Evolutionary conservation across 1,139 yeast species (phyloP).

Genomic region (Meyerozyma smithsonii): DNA sequence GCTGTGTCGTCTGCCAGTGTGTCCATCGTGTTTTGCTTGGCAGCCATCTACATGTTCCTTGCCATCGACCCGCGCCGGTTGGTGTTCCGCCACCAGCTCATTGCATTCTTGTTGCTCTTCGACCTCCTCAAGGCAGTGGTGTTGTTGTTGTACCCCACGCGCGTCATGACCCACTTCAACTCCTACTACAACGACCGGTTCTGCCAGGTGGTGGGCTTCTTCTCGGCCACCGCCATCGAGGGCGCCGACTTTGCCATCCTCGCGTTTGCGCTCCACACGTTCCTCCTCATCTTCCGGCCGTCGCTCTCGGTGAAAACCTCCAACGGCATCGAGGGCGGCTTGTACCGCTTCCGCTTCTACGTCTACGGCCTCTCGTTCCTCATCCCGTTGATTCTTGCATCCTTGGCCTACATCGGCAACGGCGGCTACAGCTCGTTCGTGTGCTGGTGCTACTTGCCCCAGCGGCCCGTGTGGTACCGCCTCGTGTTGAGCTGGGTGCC

Average conservation of each 20-base stretch:
- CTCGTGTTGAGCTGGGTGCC: slow-evolving; percentile 80
- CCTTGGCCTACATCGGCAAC: slow-evolving; percentile 57
- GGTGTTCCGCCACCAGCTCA: slow-evolving; percentile 69
- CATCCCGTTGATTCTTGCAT: slow-evolving; percentile 65
- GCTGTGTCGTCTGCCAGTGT: slow-evolving; percentile 56
- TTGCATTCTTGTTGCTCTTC: slow-evolving; percentile 59
- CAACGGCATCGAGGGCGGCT: slow-evolving; percentile 65
- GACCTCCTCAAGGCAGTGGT: slow-evolving; percentile 74
- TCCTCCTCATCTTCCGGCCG: slow-evolving; percentile 66
- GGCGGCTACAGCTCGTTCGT: slow-evolving; percentile 58
- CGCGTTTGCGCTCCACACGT: slow-evolving; percentile 80
- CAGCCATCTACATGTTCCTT: slow-evolving; percentile 49
- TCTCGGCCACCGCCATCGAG: slow-evolving; percentile 77
- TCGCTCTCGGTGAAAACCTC: slow-evolving; percentile 40
- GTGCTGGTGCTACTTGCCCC: slow-evolving; percentile 81
- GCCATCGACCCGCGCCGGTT: slow-evolving; percentile 59
- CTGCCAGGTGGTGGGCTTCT: slow-evolving; percentile 77
- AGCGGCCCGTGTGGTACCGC: slow-evolving; percentile 69
- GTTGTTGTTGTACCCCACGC: slow-evolving; percentile 65
- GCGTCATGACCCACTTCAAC: slow-evolving; percentile 46
- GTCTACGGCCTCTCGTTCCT: slow-evolving; percentile 59
- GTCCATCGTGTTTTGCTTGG: slow-evolving; percentile 52
- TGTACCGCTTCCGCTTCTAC: slow-evolving; percentile 53
- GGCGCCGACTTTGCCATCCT: slow-evolving; percentile 86
- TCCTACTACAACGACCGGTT: slow-evolving; percentile 51